Base-by-base conservation (phyloP, 1,139 yeast species). In the Scheffersomyces quercinus region DNA sequence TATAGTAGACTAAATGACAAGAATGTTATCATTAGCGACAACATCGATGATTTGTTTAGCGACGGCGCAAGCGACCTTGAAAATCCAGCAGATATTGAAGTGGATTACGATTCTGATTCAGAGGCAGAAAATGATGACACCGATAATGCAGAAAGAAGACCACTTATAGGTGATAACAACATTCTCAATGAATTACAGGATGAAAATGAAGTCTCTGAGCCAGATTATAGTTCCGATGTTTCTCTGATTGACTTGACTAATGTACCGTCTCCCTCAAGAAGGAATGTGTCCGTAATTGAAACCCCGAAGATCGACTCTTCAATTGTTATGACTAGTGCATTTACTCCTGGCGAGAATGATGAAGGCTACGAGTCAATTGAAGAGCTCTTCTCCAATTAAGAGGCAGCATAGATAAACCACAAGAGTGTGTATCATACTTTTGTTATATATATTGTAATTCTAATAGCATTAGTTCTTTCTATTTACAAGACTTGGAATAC, bases 341-440 rank as follows among this genome's bases (percentile, higher is more conserved):
- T 31, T 15, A 11, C 35, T 14, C 35, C 35, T 5, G 35, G 20
- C n/a, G 11, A 14, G 15, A 31, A 20, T 31, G 15, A 42, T 4
- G 46, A 37, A 15, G 62, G 58, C 3, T 51, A 59, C 37, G 55
- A 54, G 13, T 59, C 65, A 5, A 54, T 60, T 3, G 64, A 58
- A 29, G 64, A 59, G 45, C 42, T 58, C 32, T 60, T 60, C 36
- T 31, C 35, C 15, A 14, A 15, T 20, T 31, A 31, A 12, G 20
- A 20, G 7, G 8, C 26, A 20, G 7, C 26, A 20, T 20, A 20
- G 8, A 20, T 20, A 3, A 20, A 5, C 26, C 7, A 8, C 26
- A 20, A 20, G 26, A 20, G 5, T 16, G 20, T 16, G 20, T 16
- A 16, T 16, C 20, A 16, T 16, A 16, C 6, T 16, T 16, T 16